Percentiles rank a stretch among this genome's conserved stretches.
phyloP scores from a whole-genome alignment of 345 rosid species.

The Gossypium raimondii region DNA sequence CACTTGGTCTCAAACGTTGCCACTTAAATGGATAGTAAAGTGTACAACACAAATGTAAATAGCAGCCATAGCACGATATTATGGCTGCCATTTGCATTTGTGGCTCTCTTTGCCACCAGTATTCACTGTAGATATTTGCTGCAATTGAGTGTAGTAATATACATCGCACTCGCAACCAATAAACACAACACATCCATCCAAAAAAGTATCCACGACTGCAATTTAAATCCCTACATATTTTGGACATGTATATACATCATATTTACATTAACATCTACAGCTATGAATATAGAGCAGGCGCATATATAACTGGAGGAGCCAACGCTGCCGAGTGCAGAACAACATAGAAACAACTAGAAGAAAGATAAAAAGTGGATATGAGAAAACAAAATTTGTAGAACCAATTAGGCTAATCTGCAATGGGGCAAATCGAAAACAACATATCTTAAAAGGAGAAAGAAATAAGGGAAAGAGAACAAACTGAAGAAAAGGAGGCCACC shows the following conservation, averaged over 20 bases:
- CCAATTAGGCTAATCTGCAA: not conserved
- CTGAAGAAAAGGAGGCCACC: slow-evolving; percentile 87
- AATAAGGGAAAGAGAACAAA: slow-evolving; percentile 22
- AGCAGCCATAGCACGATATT: not conserved
- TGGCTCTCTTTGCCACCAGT: not conserved
- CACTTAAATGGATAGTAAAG: not conserved
- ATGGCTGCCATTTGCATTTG: not conserved
- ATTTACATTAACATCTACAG: not conserved
- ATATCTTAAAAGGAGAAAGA: not conserved
- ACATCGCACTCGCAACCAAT: too few species aligned
- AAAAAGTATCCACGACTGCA: not conserved
- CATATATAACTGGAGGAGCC: not conserved
- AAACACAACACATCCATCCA: not conserved
- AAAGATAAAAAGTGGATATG: not conserved
- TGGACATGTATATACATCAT: not conserved
- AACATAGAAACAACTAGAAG: not conserved
- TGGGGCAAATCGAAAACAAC: not conserved
- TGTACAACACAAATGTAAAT: not conserved
- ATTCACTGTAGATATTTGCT: not conserved
- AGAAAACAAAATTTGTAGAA: not conserved
- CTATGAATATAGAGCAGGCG: not conserved
- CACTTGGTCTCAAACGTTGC: not conserved
- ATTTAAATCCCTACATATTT: not conserved
- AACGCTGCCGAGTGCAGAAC: not conserved
- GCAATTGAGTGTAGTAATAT: not conserved